These are phyloP conservation scores for Cryptococcus sp. DNA, from an alignment of 1,284 basidiomycete genomes.

Conservation along the genomic window DNA sequence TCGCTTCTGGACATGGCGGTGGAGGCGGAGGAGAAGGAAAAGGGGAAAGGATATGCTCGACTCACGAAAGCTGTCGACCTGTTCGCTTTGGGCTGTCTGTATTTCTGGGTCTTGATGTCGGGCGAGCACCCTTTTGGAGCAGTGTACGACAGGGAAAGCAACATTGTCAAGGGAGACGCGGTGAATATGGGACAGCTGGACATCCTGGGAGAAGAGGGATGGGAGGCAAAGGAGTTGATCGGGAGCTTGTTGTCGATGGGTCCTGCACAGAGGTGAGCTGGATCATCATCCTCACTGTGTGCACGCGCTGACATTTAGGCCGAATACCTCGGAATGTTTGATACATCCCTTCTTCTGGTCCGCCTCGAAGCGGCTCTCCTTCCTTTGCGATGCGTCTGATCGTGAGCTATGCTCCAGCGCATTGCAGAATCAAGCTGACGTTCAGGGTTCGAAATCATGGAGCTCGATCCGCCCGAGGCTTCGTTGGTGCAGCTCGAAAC, in stretches of 20 bases:
- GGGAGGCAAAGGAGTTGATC: constrained; percentile 76
- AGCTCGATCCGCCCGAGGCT: constrained; percentile 75
- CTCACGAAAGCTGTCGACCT: constrained; percentile 91
- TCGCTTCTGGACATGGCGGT: constrained; percentile 13
- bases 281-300: background rate
- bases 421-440: background rate
- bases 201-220: constrained; percentile 81
- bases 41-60: constrained; percentile 49
- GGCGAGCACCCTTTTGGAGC: constrained; percentile 88
- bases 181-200: constrained; percentile 61
- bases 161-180: constrained; percentile 76
- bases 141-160: constrained; percentile 81
- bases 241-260: constrained; percentile 67
- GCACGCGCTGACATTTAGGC: constrained; percentile 54
- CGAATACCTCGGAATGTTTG: constrained; percentile 77
- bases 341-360: constrained; percentile 98
- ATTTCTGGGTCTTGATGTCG: constrained; percentile 82
- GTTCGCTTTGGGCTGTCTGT: constrained; percentile 86
- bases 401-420: constrained; percentile 45
- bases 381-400: constrained; percentile 95
- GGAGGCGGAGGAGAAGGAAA: constrained; percentile 16
- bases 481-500: constrained; percentile 71
- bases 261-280: constrained; percentile 61
- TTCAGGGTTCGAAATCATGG: constrained; percentile 84
- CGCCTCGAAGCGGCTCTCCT: constrained; percentile 72